phyloP scores from a whole-genome alignment of 768 basidiomycete species.

The Tricholoma saponaceum region DNA sequence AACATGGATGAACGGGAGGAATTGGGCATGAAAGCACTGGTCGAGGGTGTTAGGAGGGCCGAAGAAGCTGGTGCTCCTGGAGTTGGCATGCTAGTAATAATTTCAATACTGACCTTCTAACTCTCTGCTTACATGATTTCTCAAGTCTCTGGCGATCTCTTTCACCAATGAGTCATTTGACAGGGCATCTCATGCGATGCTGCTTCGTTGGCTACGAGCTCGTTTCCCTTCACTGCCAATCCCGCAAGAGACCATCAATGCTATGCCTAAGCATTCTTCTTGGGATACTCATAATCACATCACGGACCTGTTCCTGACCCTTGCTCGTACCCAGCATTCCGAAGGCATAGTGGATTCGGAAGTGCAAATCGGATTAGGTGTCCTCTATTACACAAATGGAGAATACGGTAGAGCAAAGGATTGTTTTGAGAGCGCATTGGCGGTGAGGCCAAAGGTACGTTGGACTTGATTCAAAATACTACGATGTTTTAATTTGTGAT shows the following conservation, averaged over 20 bases:
- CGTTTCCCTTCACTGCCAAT: slow-evolving; percentile 56
- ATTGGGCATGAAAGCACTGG: slow-evolving; percentile 73
- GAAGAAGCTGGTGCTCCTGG: slow-evolving; percentile 62
- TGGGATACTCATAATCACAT: slow-evolving; percentile 84
- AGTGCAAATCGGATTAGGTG: slow-evolving; percentile 89
- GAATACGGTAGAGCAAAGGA: slow-evolving; percentile 90
- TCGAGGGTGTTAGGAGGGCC: slow-evolving; percentile 65
- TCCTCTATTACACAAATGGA: slow-evolving; percentile 84
- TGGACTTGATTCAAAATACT: slow-evolving; percentile 14
- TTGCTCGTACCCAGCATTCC: slow-evolving; percentile 80
- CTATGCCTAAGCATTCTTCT: slow-evolving; percentile 50
- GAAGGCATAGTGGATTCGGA: slow-evolving; percentile 77
- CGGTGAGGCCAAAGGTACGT: slow-evolving; percentile 60
- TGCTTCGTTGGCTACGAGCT: slow-evolving; percentile 80
- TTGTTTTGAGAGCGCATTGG: slow-evolving; percentile 88
- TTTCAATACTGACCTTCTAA: neutral
- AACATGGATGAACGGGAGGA: slow-evolving; percentile 90
- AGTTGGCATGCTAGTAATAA: slow-evolving; percentile 69
- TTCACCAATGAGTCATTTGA: slow-evolving; percentile 95
- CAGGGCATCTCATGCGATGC: slow-evolving; percentile 76
- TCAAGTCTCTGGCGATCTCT: slow-evolving; percentile 88
- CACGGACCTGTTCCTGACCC: slow-evolving; percentile 75
- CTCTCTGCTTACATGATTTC: slow-evolving; percentile 10
- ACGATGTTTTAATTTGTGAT: neutral
- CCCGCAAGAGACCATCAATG: slow-evolving; percentile 50